Conservation (phyloP, 1,284 basidiomycete species). For the Trametes hirsuta region DNA sequence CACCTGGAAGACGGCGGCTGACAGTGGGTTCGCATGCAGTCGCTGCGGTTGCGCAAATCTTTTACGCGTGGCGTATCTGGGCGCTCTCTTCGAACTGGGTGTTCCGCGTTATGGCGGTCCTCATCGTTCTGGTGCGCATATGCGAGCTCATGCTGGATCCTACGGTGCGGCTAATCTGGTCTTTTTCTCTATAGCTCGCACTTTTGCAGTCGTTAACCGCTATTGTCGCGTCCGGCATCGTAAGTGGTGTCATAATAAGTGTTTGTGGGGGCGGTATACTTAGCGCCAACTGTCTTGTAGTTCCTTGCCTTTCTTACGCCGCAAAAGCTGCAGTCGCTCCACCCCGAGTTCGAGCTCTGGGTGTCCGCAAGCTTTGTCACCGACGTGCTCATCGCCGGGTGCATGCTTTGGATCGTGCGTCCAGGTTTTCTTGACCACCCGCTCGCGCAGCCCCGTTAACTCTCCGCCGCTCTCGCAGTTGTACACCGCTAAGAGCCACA, state of each 20-base stretch:
- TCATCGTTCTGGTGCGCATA: not conserved
- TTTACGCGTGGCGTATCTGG: conserved; percentile 16
- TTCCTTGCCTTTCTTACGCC: not conserved
- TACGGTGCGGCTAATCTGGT: not conserved
- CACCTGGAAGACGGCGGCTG: not conserved
- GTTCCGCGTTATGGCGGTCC: not conserved
- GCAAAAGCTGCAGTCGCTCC: not conserved
- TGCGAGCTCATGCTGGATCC: not conserved
- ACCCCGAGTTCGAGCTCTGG: conserved; percentile 21
- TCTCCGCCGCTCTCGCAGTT: not conserved
- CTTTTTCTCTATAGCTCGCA: not conserved
- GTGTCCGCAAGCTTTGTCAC: conserved; percentile 20
- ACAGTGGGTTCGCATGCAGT: not conserved
- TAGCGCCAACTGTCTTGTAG: not conserved
- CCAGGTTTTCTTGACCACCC: not conserved
- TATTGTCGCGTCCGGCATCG: conserved; percentile 3
- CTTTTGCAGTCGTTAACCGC: conserved; percentile 7
- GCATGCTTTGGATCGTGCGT: conserved; percentile 28
- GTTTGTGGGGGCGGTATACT: not conserved
- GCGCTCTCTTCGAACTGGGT: conserved; percentile 2
- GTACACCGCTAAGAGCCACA: conserved; percentile 6
- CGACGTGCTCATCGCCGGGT: conserved; percentile 25
- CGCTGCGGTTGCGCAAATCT: conserved; percentile 12
- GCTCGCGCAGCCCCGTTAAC: not conserved
- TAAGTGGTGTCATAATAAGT: not conserved